phyloP scores from a whole-genome alignment of 2,329 filamentous ascomycete species.

The Cladosporium sp. region DNA sequence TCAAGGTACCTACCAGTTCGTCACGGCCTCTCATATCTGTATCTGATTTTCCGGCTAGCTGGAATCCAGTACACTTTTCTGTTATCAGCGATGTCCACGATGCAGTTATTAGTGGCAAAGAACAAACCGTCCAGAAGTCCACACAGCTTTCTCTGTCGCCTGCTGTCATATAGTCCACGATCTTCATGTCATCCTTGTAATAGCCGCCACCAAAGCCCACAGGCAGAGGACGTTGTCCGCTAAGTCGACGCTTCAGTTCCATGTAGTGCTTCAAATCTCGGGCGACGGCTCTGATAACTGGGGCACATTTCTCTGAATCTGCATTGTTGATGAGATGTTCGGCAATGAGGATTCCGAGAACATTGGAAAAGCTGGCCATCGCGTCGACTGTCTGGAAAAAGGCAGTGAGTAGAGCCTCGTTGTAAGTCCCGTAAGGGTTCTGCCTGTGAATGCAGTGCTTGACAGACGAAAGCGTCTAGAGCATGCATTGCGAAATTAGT shows the following conservation, averaged over 20 bases:
- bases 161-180: slow-evolving; percentile 21
- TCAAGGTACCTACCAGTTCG: neutral
- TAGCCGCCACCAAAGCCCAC: slow-evolving; percentile 20
- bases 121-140: slow-evolving; percentile 2
- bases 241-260: slow-evolving; percentile 10
- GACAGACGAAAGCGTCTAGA: neutral
- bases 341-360: neutral
- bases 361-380: neutral
- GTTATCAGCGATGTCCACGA: neutral
- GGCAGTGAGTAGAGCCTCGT: neutral
- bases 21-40: neutral
- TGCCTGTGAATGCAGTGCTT: neutral
- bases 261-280: slow-evolving; percentile 25
- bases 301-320: slow-evolving; percentile 9
- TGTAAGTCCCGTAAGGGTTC: neutral
- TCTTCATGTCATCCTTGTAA: neutral
- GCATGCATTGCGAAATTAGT: neutral
- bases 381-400: neutral
- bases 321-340: slow-evolving; percentile 19
- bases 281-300: slow-evolving; percentile 23
- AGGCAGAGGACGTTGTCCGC: slow-evolving; percentile 22
- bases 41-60: neutral
- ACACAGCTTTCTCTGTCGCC: neutral
- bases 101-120: neutral
- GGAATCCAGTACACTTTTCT: neutral